phyloP scores from a whole-genome alignment of 1,139 yeast genomes.

The Yamadazyma buinensis region DNA sequence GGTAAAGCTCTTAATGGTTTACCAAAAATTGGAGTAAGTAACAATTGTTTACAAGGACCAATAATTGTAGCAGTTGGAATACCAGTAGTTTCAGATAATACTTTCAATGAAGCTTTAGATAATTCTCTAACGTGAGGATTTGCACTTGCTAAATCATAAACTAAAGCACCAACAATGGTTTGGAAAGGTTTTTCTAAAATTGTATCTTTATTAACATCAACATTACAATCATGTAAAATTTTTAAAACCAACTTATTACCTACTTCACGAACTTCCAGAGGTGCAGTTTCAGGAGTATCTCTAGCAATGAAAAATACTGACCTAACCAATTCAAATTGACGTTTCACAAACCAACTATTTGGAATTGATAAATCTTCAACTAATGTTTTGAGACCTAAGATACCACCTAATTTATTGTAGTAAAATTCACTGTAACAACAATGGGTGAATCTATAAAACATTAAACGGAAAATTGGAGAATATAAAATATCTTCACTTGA shows the following conservation, averaged over 20 bases:
- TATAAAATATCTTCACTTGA: slow-evolving; percentile 58
- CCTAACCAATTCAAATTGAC: slow-evolving; percentile 82
- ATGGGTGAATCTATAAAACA: slow-evolving; percentile 82
- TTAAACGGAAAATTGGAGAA: slow-evolving; percentile 70
- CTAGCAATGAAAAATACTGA: slow-evolving; percentile 86
- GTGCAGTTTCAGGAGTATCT: slow-evolving; percentile 89
- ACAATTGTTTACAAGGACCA: slow-evolving; percentile 75
- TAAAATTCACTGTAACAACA: slow-evolving; percentile 88
- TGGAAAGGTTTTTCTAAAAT: slow-evolving; percentile 72
- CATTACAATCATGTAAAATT: slow-evolving; percentile 63
- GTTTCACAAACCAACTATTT: slow-evolving; percentile 63
- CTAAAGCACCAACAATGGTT: slow-evolving; percentile 79
- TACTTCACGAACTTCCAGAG: slow-evolving; percentile 66
- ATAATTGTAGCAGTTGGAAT: slow-evolving; percentile 73
- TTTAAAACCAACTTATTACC: slow-evolving; percentile 67
- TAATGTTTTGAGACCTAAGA: slow-evolving; percentile 74
- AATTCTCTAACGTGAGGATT: slow-evolving; percentile 79
- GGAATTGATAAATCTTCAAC: slow-evolving; percentile 68
- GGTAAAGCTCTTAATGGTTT: slow-evolving; percentile 96
- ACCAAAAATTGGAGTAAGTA: slow-evolving; percentile 91
- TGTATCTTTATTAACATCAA: slow-evolving; percentile 54
- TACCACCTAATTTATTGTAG: slow-evolving; percentile 84
- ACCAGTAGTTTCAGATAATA: slow-evolving; percentile 65
- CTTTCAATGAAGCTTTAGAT: slow-evolving; percentile 67
- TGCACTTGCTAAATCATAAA: slow-evolving; percentile 89